Conservation (phyloP, 2,329 filamentous ascomycete genomes). For the Aureobasidium pullulans region DNA sequence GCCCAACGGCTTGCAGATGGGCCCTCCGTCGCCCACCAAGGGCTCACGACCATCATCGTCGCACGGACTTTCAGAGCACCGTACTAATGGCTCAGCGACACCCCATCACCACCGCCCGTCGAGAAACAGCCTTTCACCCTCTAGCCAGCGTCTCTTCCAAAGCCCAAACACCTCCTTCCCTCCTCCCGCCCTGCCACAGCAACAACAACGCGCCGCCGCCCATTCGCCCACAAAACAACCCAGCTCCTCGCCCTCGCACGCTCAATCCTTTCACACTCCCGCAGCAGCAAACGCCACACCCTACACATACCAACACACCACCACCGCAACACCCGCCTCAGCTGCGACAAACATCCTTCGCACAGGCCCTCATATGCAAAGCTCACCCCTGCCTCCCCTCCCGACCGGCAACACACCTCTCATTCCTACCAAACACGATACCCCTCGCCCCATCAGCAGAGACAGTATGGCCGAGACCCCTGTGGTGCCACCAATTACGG, state of each 20-base stretch:
- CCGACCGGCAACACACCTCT: slow-evolving; percentile 6
- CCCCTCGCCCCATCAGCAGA: slow-evolving; percentile 6
- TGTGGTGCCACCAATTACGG: slow-evolving; percentile 21
- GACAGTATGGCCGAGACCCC: slow-evolving; percentile 18
- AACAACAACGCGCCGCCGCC: slow-evolving; percentile 15
- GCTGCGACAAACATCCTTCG: slow-evolving; percentile 15
- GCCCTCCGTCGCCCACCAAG: slow-evolving; percentile 19
- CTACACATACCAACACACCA: neutral
- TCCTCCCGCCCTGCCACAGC: slow-evolving; percentile 18
- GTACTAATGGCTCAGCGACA: slow-evolving; percentile 23
- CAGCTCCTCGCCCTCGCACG: slow-evolving; percentile 22
- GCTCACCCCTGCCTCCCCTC: slow-evolving; percentile 9
- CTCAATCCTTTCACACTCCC: slow-evolving; percentile 1
- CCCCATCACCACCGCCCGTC: slow-evolving; percentile 16
- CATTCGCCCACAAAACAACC: slow-evolving; percentile 25
- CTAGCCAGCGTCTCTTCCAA: slow-evolving; percentile 18
- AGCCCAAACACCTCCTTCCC: slow-evolving; percentile 25
- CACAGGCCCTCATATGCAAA: neutral
- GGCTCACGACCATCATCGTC: slow-evolving; percentile 7
- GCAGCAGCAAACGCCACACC: neutral
- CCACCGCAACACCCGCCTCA: slow-evolving; percentile 11
- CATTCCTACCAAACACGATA: slow-evolving; percentile 15
- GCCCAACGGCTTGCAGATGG: slow-evolving; percentile 16
- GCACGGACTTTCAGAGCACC: slow-evolving; percentile 6
- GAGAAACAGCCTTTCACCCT: slow-evolving; percentile 11